Base-by-base conservation (phyloP, 305 asterid genomes). In the Nicotiana rustica region DNA sequence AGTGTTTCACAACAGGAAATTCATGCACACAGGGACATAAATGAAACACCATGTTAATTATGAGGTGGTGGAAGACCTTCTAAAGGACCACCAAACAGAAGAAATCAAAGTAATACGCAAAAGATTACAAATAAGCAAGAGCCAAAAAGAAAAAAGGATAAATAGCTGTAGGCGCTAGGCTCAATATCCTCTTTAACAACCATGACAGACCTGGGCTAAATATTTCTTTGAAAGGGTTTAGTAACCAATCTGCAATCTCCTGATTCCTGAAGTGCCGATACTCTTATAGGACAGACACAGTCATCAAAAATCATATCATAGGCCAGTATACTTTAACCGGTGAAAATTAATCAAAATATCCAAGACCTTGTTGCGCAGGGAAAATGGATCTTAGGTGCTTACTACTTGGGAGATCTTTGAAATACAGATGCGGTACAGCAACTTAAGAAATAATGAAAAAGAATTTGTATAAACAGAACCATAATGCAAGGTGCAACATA, bases 61-160 rank as follows among this genome's bases (percentile, higher is more conserved):
- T 70, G 36, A 70, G 59, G 60, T 5, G 35, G 78, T 44, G 78
- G 60, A 70, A 70, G 36, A 70, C 60, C 78, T 21, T 70, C 59
- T 18, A 41, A 41, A 41, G 57, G 78, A 44, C 60, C 18, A 21
- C 14, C n/a, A 14, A 29, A 19, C 59, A 18, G 10, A 70, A 41
- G 10, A 70, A 41, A 70, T 70, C 78, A 44, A 69, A 69, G 78
- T 41, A 71, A 19, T 19, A 0, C 1, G 60, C 49, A 71, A 44
- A 71, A 71, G 60, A 71, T 44, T 12, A 44, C 36, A 13, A 12
- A 44, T 35, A 71, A 19, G 60, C 60, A 71, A 71, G 60, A 14
- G 19, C 77, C 77, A 25, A 68, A 68, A 68, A 68, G 33, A 55
- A n/a, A 38, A n/a, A 38, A 41, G 49, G 49, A 41, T 41, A 41